These are phyloP conservation scores for Gastrolobium bilobum DNA, from an alignment of 306 rosid genomes.

Conservation along the genomic window DNA sequence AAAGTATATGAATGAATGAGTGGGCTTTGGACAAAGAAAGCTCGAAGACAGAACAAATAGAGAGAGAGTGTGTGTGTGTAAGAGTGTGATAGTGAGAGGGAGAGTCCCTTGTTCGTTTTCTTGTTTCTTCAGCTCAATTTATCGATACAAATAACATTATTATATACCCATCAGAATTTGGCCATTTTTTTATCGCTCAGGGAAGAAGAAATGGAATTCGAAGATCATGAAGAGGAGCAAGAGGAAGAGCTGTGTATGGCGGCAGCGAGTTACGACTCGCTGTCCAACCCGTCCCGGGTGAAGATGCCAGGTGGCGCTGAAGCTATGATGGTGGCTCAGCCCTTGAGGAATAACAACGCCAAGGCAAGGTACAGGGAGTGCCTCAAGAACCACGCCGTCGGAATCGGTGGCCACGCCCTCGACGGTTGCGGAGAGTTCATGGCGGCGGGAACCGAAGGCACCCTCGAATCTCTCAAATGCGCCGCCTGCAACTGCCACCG, in stretches of 20 bases:
- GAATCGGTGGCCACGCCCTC: slow-evolving; percentile 87
- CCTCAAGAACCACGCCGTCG: slow-evolving; percentile 87
- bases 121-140: slow-evolving; percentile 20
- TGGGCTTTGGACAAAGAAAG: slow-evolving; percentile 44
- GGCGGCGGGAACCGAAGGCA: slow-evolving; percentile 79
- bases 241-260: slow-evolving; percentile 79
- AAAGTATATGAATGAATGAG: slow-evolving; percentile 61
- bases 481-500: slow-evolving; percentile 99
- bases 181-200: neutral
- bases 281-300: slow-evolving; percentile 57
- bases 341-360: slow-evolving; percentile 42
- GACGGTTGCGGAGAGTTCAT: slow-evolving; percentile 97
- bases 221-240: slow-evolving; percentile 75
- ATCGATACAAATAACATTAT: neutral
- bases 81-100: neutral
- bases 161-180: neutral
- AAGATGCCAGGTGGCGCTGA: slow-evolving; percentile 52
- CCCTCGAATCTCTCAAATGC: slow-evolving; percentile 83
- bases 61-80: slow-evolving; percentile 35
- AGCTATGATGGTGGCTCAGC: slow-evolving; percentile 45
- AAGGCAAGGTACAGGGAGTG: slow-evolving; percentile 84
- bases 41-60: slow-evolving; percentile 23
- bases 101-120: neutral
- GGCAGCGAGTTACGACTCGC: slow-evolving; percentile 68
- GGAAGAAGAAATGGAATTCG: slow-evolving; percentile 68